These are phyloP conservation scores for Otatea glauca DNA, from an alignment of 176 grass and related monocot species.

Conservation along the genomic window DNA sequence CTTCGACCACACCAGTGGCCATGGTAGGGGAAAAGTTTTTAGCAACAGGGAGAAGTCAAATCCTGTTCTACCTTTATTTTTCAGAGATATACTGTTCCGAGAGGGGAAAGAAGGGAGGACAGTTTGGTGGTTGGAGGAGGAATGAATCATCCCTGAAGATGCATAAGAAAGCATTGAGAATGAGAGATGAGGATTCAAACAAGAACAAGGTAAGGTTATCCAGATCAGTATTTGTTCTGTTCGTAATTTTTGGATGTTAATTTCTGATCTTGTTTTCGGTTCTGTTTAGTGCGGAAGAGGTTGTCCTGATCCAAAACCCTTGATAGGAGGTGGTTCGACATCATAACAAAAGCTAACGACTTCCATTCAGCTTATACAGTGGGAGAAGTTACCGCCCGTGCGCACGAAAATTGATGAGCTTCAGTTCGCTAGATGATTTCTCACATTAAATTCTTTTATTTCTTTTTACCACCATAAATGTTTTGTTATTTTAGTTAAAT, in stretches of 20 bases:
- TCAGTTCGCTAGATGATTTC: neutral
- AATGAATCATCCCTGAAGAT: constrained; percentile 28
- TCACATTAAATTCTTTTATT: neutral
- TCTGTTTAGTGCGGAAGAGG: constrained; percentile 58
- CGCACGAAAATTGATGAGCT: neutral
- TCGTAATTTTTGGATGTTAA: neutral
- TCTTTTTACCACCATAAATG: neutral
- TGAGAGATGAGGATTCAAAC: constrained; percentile 83
- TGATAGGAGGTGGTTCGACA: constrained; percentile 96
- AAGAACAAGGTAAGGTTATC: constrained; percentile 68
- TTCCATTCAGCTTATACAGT: constrained; percentile 65
- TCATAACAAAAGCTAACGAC: constrained; percentile 84
- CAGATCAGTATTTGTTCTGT: constrained; percentile 21
- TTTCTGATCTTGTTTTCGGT: constrained; percentile 36
- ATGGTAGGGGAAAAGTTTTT: neutral
- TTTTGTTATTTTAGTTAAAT: neutral
- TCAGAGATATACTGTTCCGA: constrained; percentile 1
- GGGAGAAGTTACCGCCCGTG: constrained; percentile 43
- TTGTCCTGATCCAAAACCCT: constrained; percentile 90
- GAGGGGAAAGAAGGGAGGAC: neutral
- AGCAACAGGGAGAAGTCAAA: constrained; percentile 18
- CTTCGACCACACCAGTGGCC: too few species aligned
- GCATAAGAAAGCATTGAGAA: too few species aligned
- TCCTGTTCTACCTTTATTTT: constrained; percentile 31
- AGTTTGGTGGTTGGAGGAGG: constrained; percentile 38